Evolutionary conservation across 2,329 filamentous ascomycete genomes (phyloP), one percentile per base, ranked within the genome.

Genomic region (Onygenales sp.): DNA sequence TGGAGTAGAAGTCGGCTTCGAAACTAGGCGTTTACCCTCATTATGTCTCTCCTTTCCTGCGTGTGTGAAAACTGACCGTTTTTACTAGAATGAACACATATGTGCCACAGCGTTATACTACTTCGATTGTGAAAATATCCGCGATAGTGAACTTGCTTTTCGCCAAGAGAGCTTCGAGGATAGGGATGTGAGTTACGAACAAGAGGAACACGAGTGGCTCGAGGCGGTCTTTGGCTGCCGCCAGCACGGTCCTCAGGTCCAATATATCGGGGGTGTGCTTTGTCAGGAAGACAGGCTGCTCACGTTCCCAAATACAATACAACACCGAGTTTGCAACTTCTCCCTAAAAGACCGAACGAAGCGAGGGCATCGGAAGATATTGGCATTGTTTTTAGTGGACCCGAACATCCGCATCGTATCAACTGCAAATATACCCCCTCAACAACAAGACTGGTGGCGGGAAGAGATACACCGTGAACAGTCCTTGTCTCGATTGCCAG

Each of bases 61-160:
- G 5, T 27, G 21, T 27, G 21, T 27, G 21, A 27, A 27, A 27
- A 5, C 21, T 27, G 1, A 27, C 21, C 21, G 3, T 27, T 27
- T 27, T 27, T 36, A 13, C n/a, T 41, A 72, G 66, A 86, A 86
- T 59, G 83, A 87, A 64, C 78, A 78, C 57, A 84, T 87, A 39
- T 77, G 76, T 57, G 81, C 81, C 0, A 82, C 81, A 0, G 79
- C 82, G 0, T 68, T 86, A 11, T 83, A 82, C 65, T 83, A 83
- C 64, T 81, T 80, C 58, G 78, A 83, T 55, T 69, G 64, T 45
- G 75, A 82, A 0, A 87, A 87, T 63, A 76, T 85, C 50, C 78
- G 77, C 0, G 70, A 77, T 1, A 74, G 72, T 44, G 61, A 60
- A 3, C 71, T 86, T 4, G 66, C 68, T 3, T 83, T 85, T 61